These are phyloP conservation scores for Smallanthus sonchifolius DNA, from an alignment of 129 eudicot species.

Conservation along the genomic window DNA sequence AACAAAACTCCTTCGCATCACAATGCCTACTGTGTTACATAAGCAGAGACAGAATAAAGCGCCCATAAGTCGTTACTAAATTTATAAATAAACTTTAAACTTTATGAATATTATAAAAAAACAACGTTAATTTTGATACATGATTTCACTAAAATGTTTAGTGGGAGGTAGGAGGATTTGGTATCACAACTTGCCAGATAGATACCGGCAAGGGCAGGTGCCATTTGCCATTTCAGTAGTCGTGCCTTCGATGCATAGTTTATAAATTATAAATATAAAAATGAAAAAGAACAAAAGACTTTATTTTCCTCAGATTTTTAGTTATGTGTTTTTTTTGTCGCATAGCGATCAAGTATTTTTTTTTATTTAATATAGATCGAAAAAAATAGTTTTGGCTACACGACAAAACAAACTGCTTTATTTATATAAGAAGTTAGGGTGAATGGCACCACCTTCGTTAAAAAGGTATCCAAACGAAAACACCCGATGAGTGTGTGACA, in stretches of 20 bases:
- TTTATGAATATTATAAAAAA: background rate
- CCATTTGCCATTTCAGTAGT: background rate
- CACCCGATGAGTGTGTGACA: no score
- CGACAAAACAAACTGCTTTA: background rate
- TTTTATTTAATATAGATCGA: background rate
- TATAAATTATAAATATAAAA: background rate
- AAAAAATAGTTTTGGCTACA: background rate
- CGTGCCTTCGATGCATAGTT: background rate
- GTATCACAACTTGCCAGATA: constrained; percentile 5
- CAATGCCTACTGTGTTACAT: no score
- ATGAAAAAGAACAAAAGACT: background rate
- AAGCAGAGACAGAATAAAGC: no score
- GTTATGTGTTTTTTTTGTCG: background rate
- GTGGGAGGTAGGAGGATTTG: background rate
- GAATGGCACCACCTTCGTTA: no score
- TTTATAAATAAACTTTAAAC: background rate
- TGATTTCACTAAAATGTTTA: background rate
- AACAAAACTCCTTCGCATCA: no score
- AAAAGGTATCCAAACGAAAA: no score
- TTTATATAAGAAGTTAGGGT: no score
- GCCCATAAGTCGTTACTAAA: no score
- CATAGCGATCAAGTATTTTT: background rate
- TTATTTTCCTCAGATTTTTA: background rate
- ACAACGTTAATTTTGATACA: background rate
- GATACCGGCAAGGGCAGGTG: background rate